A percentile compares a stretch with the other conserved stretches of the same genome.
phyloP scores from a whole-genome alignment of 257 asterid genomes.

The Euphrasia confusa region DNA sequence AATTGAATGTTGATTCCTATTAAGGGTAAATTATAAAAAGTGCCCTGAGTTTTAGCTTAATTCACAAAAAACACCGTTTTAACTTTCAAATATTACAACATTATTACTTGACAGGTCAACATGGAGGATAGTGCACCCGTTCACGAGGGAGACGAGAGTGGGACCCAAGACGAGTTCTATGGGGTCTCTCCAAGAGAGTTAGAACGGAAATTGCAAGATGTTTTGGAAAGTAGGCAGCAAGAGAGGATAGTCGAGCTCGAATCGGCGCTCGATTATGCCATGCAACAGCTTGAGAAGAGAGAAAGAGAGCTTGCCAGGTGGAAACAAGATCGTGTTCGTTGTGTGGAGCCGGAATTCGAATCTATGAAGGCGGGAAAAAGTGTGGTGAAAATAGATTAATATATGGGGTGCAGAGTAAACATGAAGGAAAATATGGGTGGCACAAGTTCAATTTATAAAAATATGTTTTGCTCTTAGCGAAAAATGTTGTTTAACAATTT shows the following conservation, averaged over 20 bases:
- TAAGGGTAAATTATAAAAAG: background rate
- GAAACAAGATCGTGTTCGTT: slow-evolving; percentile 5
- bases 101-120: slow-evolving; percentile 29
- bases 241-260: slow-evolving; percentile 63
- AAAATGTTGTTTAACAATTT: too few relatives aligned
- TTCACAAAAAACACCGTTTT: background rate
- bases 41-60: background rate
- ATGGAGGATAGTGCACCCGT: slow-evolving; percentile 42
- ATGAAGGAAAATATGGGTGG: slow-evolving; percentile 5
- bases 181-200: slow-evolving; percentile 62
- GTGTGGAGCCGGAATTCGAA: slow-evolving; percentile 18
- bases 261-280: slow-evolving; percentile 45
- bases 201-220: slow-evolving; percentile 50
- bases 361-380: slow-evolving; percentile 17
- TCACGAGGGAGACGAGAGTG: slow-evolving; percentile 27
- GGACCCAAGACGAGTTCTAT: slow-evolving; percentile 21
- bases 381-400: slow-evolving; percentile 10
- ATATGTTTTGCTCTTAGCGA: background rate
- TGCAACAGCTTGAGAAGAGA: slow-evolving; percentile 41
- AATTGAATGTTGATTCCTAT: too few relatives aligned
- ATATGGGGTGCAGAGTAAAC: background rate
- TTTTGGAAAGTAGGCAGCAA: slow-evolving; percentile 50
- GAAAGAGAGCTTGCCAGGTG: slow-evolving; percentile 48
- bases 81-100: background rate
- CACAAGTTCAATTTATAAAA: background rate